Base-by-base conservation (phyloP, 495 filamentous ascomycete genomes). In the Extremus antarcticus region DNA sequence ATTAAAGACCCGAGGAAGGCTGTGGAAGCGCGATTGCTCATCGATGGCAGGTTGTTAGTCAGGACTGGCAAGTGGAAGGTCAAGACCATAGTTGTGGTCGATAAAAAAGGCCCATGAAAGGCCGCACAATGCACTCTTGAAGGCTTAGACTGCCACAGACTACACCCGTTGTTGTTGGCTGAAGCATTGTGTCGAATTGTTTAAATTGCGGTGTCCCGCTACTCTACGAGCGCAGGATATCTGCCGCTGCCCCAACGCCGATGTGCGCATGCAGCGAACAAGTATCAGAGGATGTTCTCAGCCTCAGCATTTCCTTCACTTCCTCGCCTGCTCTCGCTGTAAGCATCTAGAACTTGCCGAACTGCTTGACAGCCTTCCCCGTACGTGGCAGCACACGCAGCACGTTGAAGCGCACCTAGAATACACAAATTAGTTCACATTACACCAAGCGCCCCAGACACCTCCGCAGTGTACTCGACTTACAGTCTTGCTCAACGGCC, bases 401-500 rank as follows among this genome's bases (percentile, higher is more conserved):
- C 68, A 91, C 86, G 78, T 99, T 99, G 88, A 99, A 99, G 64
- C 92, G 92, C 63, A 98, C 87, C 90, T 96, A 51, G 19, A 45
- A 58, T 39, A 54, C 47, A 38, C 29, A 35, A 3, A 19, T 29
- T 25, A 35, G 39, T 21, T 17, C 25, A 20, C 21, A 35, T 25
- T 35, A 13, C 21, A 23, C 45, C 19, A 23, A 38, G 13, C 21
- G 9, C 16, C 35, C 25, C 9, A 3, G 2, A 32, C 8, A 17
- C 25, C 3, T 25, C 52, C 43, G 2, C 10, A 19, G 40, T 10
- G 11, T 20, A 4, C 17, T 9, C 11, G 2, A 61, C 55, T 50
- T 87, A 97, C 91, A 63, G 94, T 99, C 87, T 97, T 97, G 86
- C 81, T 86, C 61, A 99, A 80, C 67, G 94, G 94, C 72, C 92